Evolutionary conservation across 2,329 filamentous ascomycete genomes (phyloP), one percentile per base, ranked within the genome.

Genomic region (Aspergillus tamarii): DNA sequence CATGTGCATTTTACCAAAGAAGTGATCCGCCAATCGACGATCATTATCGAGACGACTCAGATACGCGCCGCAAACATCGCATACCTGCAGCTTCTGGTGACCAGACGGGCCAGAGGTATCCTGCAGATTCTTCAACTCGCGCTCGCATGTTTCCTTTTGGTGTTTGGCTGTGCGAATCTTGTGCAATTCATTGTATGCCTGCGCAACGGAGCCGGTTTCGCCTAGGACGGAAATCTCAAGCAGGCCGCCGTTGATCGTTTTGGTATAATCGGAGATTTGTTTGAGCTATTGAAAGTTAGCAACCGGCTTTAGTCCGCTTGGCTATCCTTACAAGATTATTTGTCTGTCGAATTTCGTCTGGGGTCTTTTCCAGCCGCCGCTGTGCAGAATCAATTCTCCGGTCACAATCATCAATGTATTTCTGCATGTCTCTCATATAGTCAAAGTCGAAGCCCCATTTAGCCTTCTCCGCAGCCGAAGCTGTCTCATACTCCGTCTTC

Each of bases 1-100:
- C 62, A 99, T 82, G 76, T 99, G 95, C 95, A 99, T 99, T 84
- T 99, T 99, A 26, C 95, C 95, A 79, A 97, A 98, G 77, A 99
- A 99, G 78, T 99, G 95, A 76, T 99, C 95, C 23, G 95, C 95
- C 74, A 99, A 79, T 34, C 95, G 87, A 41, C 95, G 87, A 77
- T 99, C 95, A 75, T 99, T 99, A 76, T 99, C 95, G 36, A 99
- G 85, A 26, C 95, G 84, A 66, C 89, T 93, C 43, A 99, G 85
- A 77, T 98, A 99, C 7, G 95, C 95, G 66, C 95, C 95, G 78
- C 95, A 99, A 1, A 98, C 95, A 79, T 99, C 95, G 84, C 95
- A 99, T 54, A 99, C 95, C 78, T 99, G 95, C 46, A 99, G 84
- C 78, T 99, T 99, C 83, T 99, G 95, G 79, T 99, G 95, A 21